phyloP scores from a whole-genome alignment of 2,329 filamentous ascomycete genomes.

The Verticillium klebahnii region DNA sequence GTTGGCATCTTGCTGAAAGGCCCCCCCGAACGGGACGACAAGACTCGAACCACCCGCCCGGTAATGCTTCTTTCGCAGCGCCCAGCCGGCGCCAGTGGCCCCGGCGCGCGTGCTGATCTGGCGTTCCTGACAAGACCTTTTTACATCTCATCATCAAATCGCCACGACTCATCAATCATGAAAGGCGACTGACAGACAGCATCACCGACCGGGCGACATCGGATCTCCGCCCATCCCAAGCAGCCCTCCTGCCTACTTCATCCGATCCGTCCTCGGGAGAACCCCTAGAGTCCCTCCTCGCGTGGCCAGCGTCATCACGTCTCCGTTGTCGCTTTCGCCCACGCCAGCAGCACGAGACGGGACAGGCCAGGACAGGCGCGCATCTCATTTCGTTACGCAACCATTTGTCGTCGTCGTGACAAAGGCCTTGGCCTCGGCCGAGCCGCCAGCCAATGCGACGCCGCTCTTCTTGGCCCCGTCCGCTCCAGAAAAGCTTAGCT shows the following conservation, averaged over 20 bases:
- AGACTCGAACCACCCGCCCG: background rate
- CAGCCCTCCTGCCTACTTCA: background rate
- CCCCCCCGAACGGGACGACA: background rate
- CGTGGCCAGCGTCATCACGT: background rate
- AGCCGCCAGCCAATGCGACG: background rate
- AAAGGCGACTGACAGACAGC: background rate
- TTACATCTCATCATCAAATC: background rate
- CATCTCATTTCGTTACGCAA: constrained; percentile 1
- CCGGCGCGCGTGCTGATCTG: background rate
- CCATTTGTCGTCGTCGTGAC: constrained; percentile 6
- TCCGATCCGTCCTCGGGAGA: background rate
- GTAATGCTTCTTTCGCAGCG: background rate
- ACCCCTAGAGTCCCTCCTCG: background rate
- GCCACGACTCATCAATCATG: background rate
- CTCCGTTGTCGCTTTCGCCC: background rate
- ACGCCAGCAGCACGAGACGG: background rate
- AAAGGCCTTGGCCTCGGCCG: constrained; percentile 2
- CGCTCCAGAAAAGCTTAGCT: background rate
- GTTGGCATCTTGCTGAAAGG: background rate
- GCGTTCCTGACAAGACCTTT: constrained; percentile 9
- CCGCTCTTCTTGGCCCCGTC: background rate
- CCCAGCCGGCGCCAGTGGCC: background rate
- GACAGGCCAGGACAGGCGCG: background rate
- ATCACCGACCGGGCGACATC: background rate
- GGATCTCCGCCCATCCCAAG: background rate